These are phyloP conservation scores for Hanseniaspora pseudoguilliermondii DNA, from an alignment of 805 yeast genomes.

Conservation along the genomic window DNA sequence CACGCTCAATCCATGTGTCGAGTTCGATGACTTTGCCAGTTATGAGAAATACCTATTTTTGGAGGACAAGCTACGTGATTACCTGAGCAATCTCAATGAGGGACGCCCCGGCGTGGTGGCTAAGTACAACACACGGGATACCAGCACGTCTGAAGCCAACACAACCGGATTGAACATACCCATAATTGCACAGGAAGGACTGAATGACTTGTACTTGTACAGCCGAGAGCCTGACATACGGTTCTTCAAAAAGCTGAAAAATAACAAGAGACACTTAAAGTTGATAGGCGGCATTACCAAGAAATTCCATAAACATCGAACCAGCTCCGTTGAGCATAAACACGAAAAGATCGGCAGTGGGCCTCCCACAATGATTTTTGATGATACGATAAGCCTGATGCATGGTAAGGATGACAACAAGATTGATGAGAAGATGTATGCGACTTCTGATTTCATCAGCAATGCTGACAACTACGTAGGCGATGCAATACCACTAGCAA, in stretches of 20 bases:
- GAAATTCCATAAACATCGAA: not conserved
- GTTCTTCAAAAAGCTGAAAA: not conserved
- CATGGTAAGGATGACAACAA: not conserved
- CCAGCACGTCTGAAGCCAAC: conserved; percentile 9
- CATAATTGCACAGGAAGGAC: conserved; percentile 9
- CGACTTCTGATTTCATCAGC: conserved; percentile 5
- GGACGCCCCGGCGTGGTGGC: not conserved
- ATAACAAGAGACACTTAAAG: not conserved
- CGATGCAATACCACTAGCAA: too few species aligned
- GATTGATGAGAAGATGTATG: not conserved
- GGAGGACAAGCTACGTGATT: conserved; percentile 18
- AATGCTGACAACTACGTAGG: not conserved
- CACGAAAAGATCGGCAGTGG: not conserved
- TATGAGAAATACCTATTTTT: conserved; percentile 24
- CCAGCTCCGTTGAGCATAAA: not conserved
- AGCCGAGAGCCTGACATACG: conserved; percentile 9
- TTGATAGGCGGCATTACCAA: not conserved
- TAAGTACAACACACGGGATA: not conserved
- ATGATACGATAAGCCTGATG: not conserved
- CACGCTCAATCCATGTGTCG: not conserved
- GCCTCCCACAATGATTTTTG: not conserved
- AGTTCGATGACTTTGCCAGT: conserved; percentile 21
- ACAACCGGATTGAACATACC: conserved; percentile 8
- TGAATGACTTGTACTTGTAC: conserved; percentile 11
- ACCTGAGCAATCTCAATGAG: not conserved